Evolutionary conservation across 306 rosid genomes (phyloP).

Genomic region (Geum urbanum): DNA sequence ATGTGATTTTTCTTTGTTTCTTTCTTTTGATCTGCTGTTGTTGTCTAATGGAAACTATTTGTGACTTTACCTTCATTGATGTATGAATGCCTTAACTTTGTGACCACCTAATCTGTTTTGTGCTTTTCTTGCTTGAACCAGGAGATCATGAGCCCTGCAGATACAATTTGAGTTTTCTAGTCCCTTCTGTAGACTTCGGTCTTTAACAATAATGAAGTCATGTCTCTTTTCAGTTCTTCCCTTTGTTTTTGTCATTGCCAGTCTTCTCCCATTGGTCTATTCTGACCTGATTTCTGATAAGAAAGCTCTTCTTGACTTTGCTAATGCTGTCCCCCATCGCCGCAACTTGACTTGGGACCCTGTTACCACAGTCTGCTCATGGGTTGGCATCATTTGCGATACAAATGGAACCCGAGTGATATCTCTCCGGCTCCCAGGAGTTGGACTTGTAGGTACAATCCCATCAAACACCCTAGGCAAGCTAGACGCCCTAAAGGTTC

Average conservation of each 20-base stretch:
- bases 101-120: conserved; percentile 29
- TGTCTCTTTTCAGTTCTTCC: conserved; percentile 30
- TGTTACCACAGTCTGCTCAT: conserved; percentile 50
- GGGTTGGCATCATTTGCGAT: conserved; percentile 64
- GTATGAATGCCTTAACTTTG: neutral
- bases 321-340: conserved; percentile 58
- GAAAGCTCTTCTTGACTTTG: conserved; percentile 72
- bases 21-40: neutral
- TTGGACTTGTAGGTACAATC: conserved; percentile 71
- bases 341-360: conserved; percentile 55
- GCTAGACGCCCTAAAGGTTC: conserved; percentile 59
- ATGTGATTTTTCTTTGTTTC: neutral
- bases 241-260: conserved; percentile 36
- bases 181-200: conserved; percentile 23
- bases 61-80: neutral
- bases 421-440: conserved; percentile 71
- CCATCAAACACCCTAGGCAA: conserved; percentile 70
- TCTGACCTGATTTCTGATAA: conserved; percentile 65
- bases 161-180: conserved; percentile 24
- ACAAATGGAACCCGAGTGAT: conserved; percentile 41
- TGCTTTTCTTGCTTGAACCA: conserved; percentile 37
- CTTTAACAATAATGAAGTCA: conserved; percentile 49
- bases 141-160: conserved; percentile 45
- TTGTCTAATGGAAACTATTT: neutral
- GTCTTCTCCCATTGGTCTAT: conserved; percentile 44